phyloP scores from a whole-genome alignment of 2,329 filamentous ascomycete genomes.

The Colletotrichum lindemuthianum region DNA sequence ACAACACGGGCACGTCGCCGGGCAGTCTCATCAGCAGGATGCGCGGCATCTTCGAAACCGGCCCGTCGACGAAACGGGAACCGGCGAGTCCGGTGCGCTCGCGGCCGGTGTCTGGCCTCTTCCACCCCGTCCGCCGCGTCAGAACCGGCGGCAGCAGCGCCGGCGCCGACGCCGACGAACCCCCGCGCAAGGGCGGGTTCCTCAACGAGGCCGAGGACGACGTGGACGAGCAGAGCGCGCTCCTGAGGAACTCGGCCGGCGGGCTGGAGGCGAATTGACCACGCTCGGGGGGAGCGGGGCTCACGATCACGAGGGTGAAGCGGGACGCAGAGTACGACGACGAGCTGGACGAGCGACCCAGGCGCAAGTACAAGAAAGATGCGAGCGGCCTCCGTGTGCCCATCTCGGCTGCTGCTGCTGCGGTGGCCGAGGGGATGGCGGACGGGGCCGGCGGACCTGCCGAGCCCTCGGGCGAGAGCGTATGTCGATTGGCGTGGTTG shows the following conservation, averaged over 20 bases:
- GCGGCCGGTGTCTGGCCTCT: slow-evolving; percentile 40
- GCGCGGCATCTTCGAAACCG: slow-evolving; percentile 52
- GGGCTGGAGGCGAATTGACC: slow-evolving; percentile 46
- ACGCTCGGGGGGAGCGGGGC: slow-evolving; percentile 47
- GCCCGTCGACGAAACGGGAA: slow-evolving; percentile 24
- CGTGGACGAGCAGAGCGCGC: slow-evolving; percentile 43
- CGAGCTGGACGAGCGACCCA: slow-evolving; percentile 5
- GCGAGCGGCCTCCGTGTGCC: slow-evolving; percentile 26
- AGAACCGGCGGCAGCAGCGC: slow-evolving; percentile 33
- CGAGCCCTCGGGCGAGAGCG: slow-evolving; percentile 38
- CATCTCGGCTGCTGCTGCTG: background rate
- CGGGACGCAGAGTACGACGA: slow-evolving; percentile 34
- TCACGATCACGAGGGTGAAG: slow-evolving; percentile 30
- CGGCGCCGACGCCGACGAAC: slow-evolving; percentile 34
- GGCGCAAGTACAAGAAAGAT: slow-evolving; percentile 20
- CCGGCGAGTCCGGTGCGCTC: slow-evolving; percentile 38
- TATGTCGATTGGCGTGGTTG: slow-evolving; percentile 49
- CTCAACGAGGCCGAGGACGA: slow-evolving; percentile 37
- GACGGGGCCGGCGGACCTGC: slow-evolving; percentile 5
- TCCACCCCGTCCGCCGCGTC: slow-evolving; percentile 33
- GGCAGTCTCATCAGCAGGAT: slow-evolving; percentile 51
- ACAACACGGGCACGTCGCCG: slow-evolving; percentile 35
- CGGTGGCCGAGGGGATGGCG: background rate
- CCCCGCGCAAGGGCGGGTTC: slow-evolving; percentile 29
- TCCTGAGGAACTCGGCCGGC: slow-evolving; percentile 40